These are phyloP conservation scores for Benincasa hispida DNA, from an alignment of 306 rosid species.

Conservation along the genomic window DNA sequence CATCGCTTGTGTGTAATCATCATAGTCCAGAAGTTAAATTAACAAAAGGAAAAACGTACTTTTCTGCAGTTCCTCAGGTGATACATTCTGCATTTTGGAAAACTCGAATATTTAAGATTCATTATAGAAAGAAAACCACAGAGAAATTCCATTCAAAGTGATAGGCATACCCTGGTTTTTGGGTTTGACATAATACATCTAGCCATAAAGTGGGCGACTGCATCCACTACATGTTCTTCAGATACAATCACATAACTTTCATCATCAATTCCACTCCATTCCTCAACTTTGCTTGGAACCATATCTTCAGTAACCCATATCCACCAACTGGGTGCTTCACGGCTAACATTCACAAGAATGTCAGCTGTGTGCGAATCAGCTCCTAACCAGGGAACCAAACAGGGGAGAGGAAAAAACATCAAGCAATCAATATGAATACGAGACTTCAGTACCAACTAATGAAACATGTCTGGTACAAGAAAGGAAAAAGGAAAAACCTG, in stretches of 20 bases:
- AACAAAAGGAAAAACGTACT: constrained; percentile 32
- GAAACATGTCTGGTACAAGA: neutral
- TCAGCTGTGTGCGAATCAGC: constrained; percentile 62
- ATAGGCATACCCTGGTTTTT: constrained; percentile 40
- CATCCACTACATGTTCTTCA: constrained; percentile 90
- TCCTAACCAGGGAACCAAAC: constrained; percentile 21
- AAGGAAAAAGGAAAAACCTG: constrained; percentile 31
- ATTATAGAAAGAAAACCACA: neutral
- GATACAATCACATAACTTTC: constrained; percentile 65
- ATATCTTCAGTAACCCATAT: constrained; percentile 81
- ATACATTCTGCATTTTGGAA: constrained; percentile 48
- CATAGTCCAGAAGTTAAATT: neutral
- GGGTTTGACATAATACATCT: constrained; percentile 79
- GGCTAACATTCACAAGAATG: constrained; percentile 53
- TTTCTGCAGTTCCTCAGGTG: constrained; percentile 80
- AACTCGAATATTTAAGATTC: constrained; percentile 10
- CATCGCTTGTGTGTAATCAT: neutral
- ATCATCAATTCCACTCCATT: constrained; percentile 69
- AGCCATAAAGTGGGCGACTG: constrained; percentile 89
- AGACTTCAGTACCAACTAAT: neutral
- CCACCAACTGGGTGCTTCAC: constrained; percentile 83
- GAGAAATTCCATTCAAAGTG: constrained; percentile 1
- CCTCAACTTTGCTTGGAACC: constrained; percentile 53
- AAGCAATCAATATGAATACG: neutral
- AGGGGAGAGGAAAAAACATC: neutral